A percentile compares a stretch with the other conserved stretches of the same genome.
These are phyloP conservation scores for Scheffersomyces lignicola DNA, from an alignment of 1,139 yeast species.

Conservation along the genomic window DNA sequence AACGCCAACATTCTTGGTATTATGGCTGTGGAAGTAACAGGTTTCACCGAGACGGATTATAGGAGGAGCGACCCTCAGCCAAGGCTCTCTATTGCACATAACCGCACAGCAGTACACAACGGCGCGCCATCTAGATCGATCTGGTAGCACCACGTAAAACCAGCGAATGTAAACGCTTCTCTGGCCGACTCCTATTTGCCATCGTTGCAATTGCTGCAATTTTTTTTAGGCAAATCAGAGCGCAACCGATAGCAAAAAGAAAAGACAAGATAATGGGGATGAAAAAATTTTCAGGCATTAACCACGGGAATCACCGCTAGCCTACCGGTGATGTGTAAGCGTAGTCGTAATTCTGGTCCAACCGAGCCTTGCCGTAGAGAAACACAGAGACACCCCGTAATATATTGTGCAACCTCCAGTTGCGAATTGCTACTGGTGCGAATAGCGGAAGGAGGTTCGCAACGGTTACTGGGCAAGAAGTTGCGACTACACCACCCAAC, in stretches of 20 bases:
- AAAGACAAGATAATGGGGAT: not conserved
- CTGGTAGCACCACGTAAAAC: not conserved
- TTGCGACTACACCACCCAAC: not conserved
- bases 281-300: not conserved
- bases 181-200: not conserved
- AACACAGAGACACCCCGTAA: too few relatives aligned
- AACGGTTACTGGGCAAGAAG: not conserved
- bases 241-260: not conserved
- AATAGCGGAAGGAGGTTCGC: not conserved
- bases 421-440: conserved; percentile 1
- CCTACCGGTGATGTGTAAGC: not conserved
- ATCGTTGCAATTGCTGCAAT: not conserved
- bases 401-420: not conserved
- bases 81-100: not conserved
- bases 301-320: not conserved
- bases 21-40: too few relatives aligned
- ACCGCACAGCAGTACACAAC: not conserved
- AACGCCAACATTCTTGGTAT: too few relatives aligned
- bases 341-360: not conserved
- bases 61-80: too few relatives aligned
- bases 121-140: not conserved
- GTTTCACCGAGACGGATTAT: not conserved
- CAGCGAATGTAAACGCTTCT: not conserved
- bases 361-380: too few relatives aligned
- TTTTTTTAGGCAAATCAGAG: conserved; percentile 1